phyloP scores from a whole-genome alignment of 441 rosid species.

The Eugenia klotzschiana region DNA sequence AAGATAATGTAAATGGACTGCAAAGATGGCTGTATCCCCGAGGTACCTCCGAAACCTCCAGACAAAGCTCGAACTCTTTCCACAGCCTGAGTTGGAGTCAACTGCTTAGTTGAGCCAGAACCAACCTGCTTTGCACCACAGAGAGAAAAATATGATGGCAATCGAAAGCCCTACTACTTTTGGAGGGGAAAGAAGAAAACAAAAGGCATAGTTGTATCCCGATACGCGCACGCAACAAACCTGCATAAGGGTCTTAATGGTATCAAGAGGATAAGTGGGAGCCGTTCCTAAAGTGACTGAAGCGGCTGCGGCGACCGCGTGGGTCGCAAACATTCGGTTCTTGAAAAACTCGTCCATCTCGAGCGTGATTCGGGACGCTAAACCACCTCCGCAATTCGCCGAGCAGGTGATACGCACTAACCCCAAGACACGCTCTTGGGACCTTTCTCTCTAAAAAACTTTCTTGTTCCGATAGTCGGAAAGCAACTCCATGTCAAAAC shows the following conservation, averaged over 20 bases:
- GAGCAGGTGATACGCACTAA: neutral
- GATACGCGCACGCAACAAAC: conserved; percentile 13
- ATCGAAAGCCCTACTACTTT: neutral
- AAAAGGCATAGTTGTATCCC: neutral
- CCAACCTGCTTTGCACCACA: conserved; percentile 47
- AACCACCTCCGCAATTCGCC: neutral
- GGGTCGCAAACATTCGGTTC: conserved; percentile 58
- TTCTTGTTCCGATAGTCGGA: neutral
- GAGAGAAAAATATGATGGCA: neutral
- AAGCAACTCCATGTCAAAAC: neutral
- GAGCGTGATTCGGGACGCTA: neutral
- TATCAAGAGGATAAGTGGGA: conserved; percentile 70
- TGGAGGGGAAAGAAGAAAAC: neutral
- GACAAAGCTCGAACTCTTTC: conserved; percentile 47
- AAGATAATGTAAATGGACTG: neutral
- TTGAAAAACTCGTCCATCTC: conserved; percentile 19
- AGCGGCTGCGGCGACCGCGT: conserved; percentile 55
- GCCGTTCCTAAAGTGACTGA: conserved; percentile 57
- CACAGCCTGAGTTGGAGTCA: conserved; percentile 34
- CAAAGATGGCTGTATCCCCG: neutral
- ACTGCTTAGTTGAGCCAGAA: conserved; percentile 47
- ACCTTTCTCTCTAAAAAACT: neutral
- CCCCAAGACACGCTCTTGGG: neutral
- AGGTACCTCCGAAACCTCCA: conserved; percentile 41
- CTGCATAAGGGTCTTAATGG: conserved; percentile 68